These are phyloP conservation scores for Tricholoma bakamatsutake DNA, from an alignment of 768 basidiomycete species.

Conservation along the genomic window DNA sequence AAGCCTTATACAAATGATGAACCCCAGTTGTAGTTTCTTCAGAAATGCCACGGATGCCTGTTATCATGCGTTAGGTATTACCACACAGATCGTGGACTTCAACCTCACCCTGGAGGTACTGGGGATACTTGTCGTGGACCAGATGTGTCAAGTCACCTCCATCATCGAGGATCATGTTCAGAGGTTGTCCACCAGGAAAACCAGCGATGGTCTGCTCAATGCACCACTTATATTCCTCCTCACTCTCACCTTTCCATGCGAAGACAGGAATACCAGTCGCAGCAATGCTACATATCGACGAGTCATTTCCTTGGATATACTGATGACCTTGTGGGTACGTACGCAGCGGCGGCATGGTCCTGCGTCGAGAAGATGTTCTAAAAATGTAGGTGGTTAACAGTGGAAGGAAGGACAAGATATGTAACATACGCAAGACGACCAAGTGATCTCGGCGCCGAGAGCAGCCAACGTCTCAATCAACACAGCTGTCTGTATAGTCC, in stretches of 20 bases:
- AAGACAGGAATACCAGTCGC: constrained; percentile 98
- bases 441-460: constrained; percentile 95
- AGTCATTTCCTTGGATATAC: neutral
- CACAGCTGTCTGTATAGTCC: constrained; percentile 98
- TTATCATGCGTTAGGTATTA: constrained; percentile 5
- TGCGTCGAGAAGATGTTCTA: constrained; percentile 99
- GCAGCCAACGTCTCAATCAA: constrained; percentile 96
- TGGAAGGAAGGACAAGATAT: neutral
- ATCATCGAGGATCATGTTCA: constrained; percentile 99
- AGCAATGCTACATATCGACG: constrained; percentile 59
- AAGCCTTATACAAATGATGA: constrained; percentile 97
- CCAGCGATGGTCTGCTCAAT: constrained; percentile 90
- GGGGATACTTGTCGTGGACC: constrained; percentile 95
- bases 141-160: constrained; percentile 94
- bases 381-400: constrained; percentile 3
- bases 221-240: constrained; percentile 98
- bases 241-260: constrained; percentile 99
- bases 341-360: constrained; percentile 98
- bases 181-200: constrained; percentile 76
- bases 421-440: constrained; percentile 89
- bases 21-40: constrained; percentile 99
- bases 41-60: constrained; percentile 88
- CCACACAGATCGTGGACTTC: neutral
- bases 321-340: constrained; percentile 24
- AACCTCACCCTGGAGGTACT: constrained; percentile 65